Evolutionary conservation across 225 moss, liverwort and hornwort genomes (phyloP), one percentile per base, ranked within the genome.

Genomic region (Neckera pumila): DNA sequence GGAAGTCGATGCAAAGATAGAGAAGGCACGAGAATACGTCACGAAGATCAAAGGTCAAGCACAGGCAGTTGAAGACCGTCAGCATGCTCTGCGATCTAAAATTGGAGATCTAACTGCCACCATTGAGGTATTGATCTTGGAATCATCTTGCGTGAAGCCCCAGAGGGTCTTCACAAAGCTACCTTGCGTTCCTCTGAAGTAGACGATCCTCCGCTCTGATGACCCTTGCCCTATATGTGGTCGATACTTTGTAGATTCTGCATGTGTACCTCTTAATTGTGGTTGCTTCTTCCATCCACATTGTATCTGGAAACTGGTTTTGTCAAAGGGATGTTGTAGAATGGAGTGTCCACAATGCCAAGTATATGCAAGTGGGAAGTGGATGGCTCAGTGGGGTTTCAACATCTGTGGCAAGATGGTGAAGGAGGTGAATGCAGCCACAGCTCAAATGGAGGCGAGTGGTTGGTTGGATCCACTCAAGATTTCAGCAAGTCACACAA

Each of bases 181-280:
- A 28, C 45, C 17, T 6, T 73, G 45, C 11, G 4, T 73, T 73
- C 73, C 28, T 73, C 2, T 73, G 3, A 73, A 73, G 14, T 10
- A 73, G 0, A 28, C 3, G 0, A 0, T 45, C 28, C 28, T 73
- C 5, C 6, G 7, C 10, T 28, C 2, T 17, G 6, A 73, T 45
- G 73, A 73, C 6, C 45, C 73, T 26, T 73, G 73, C 43, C 45
- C 17, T 45, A 0, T 73, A 11, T 73, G 28, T 3, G 5, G 17
- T 0, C 17, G 28, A 28, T 73, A 43, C 3, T 73, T 73, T 73
- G 45, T 73, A 42, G 73, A 73, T 5, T 73, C 2, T 73, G 17
- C 43, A 73, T 45, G 1, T 73, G 73, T 73, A 11, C 45, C 17
- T 42, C 11, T 45, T 28, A 28, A 43, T 73, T 43, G 45, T 45